A percentile compares a stretch with the other conserved stretches of the same genome.
Evolutionary conservation across 2,329 filamentous ascomycete genomes (phyloP).

Genomic region (Calcarisporium arbuscula): DNA sequence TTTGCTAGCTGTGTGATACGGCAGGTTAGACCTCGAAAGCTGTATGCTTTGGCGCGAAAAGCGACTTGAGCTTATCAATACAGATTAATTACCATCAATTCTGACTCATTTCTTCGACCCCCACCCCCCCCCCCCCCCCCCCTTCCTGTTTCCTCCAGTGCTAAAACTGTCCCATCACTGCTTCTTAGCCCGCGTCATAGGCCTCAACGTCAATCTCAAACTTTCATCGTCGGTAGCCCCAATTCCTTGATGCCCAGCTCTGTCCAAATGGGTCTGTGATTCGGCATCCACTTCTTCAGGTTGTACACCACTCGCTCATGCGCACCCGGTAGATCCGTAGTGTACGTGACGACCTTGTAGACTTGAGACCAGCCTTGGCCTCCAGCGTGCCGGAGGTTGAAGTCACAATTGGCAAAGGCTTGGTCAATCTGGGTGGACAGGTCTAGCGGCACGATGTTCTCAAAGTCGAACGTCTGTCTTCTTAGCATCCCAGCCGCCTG

Average conservation of each 20-base stretch:
- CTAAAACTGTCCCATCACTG: too few species aligned
- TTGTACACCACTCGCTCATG: constrained; percentile 32
- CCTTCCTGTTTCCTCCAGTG: too few species aligned
- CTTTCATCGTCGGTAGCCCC: constrained; percentile 40
- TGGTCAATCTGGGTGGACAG: constrained; percentile 41
- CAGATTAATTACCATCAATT: too few species aligned
- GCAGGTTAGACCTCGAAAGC: too few species aligned
- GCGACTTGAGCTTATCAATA: too few species aligned
- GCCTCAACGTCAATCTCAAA: constrained; percentile 52
- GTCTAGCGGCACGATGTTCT: too few species aligned
- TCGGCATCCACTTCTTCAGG: constrained; percentile 40
- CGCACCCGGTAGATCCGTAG: constrained; percentile 31
- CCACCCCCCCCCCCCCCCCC: too few species aligned
- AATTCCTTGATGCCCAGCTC: constrained; percentile 40
- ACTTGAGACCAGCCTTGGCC: constrained; percentile 53
- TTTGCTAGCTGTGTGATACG: too few species aligned
- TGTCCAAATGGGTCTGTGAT: constrained; percentile 47
- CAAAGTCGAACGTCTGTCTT: constrained; percentile 22
- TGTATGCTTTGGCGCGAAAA: too few species aligned
- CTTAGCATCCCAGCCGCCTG: constrained; percentile 23
- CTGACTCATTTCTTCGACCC: too few species aligned
- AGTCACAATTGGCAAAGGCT: constrained; percentile 52
- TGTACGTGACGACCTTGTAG: constrained; percentile 38
- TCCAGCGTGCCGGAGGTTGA: constrained; percentile 42
- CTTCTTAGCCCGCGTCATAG: constrained; percentile 14